Conservation (phyloP, 2,329 filamentous ascomycete species). For the Penicillium sp. region DNA sequence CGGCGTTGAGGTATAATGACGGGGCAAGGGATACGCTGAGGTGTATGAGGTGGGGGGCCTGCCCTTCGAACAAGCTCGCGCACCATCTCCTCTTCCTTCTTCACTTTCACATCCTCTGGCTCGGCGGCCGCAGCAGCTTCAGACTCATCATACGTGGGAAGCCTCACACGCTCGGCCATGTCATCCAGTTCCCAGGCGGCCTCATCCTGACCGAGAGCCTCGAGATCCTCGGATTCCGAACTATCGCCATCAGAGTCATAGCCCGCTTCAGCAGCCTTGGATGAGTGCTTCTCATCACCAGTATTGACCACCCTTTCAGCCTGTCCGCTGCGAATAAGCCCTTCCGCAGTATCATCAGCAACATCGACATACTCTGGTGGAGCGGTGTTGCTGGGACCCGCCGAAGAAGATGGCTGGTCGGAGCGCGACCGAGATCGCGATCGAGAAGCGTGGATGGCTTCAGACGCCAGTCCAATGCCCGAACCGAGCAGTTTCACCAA, state of each 20-base stretch:
- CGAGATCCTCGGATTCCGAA: conserved; percentile 5
- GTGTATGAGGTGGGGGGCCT: conserved; percentile 10
- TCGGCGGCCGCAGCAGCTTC: neutral
- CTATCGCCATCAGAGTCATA: conserved; percentile 14
- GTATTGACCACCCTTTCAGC: neutral
- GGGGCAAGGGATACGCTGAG: conserved; percentile 13
- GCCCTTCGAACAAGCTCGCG: conserved; percentile 20
- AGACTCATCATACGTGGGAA: conserved; percentile 17
- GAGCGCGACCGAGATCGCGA: conserved; percentile 7
- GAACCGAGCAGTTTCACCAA: conserved; percentile 9
- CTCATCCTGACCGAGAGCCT: conserved; percentile 16
- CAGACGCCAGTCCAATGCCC: conserved; percentile 16
- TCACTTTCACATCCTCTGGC: conserved; percentile 11
- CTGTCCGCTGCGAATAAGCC: neutral
- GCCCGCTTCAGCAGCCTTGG: neutral
- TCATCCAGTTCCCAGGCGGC: conserved; percentile 24
- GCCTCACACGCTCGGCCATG: conserved; percentile 13
- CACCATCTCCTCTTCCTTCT: conserved; percentile 17
- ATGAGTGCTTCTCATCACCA: neutral
- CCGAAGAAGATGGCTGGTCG: conserved; percentile 2
- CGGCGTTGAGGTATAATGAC: conserved; percentile 25
- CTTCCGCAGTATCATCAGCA: neutral
- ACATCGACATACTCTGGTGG: neutral
- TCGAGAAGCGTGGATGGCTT: conserved; percentile 16
- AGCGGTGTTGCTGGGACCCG: neutral